These are phyloP conservation scores for Batrachochytrium dendrobatidis DNA, from an alignment of 371 early-diverging fungal species.

Conservation along the genomic window DNA sequence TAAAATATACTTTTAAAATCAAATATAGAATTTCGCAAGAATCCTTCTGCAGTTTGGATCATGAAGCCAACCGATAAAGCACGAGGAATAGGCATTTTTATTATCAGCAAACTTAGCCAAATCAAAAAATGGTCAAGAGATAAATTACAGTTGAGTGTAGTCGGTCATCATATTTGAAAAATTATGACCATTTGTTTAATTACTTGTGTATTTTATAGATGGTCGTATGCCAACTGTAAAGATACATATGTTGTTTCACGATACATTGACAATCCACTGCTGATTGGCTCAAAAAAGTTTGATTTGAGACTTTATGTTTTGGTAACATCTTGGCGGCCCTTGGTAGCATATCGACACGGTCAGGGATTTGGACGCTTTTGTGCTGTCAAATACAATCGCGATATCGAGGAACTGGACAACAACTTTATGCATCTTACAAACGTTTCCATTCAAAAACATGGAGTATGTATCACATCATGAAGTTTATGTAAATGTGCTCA, in stretches of 20 bases:
- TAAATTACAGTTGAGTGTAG: too few relatives aligned
- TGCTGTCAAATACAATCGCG: slow-evolving; percentile 40
- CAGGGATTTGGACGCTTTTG: slow-evolving; percentile 45
- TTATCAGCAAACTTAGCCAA: slow-evolving; percentile 41
- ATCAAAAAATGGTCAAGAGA: slow-evolving; percentile 43
- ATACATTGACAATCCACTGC: slow-evolving; percentile 42
- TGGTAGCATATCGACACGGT: slow-evolving; percentile 40
- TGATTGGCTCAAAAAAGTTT: slow-evolving; percentile 47
- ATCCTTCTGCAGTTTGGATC: slow-evolving; percentile 40
- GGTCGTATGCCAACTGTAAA: slow-evolving; percentile 42
- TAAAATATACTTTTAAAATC: too few relatives aligned
- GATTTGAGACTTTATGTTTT: slow-evolving; percentile 41
- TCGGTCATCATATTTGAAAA: neutral
- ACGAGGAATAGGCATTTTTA: slow-evolving; percentile 47
- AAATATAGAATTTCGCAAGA: slow-evolving; percentile 35
- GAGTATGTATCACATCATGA: too few relatives aligned
- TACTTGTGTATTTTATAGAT: slow-evolving; percentile 11
- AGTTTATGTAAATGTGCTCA: neutral
- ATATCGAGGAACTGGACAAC: slow-evolving; percentile 37
- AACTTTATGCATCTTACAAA: slow-evolving; percentile 45
- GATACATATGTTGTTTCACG: slow-evolving; percentile 42
- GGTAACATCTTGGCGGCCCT: slow-evolving; percentile 41
- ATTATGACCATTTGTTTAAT: neutral
- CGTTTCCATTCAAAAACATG: slow-evolving; percentile 47
- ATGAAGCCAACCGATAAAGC: slow-evolving; percentile 50